Base-by-base conservation (phyloP, 2,329 filamentous ascomycete species). In the Monosporascus sp. region DNA sequence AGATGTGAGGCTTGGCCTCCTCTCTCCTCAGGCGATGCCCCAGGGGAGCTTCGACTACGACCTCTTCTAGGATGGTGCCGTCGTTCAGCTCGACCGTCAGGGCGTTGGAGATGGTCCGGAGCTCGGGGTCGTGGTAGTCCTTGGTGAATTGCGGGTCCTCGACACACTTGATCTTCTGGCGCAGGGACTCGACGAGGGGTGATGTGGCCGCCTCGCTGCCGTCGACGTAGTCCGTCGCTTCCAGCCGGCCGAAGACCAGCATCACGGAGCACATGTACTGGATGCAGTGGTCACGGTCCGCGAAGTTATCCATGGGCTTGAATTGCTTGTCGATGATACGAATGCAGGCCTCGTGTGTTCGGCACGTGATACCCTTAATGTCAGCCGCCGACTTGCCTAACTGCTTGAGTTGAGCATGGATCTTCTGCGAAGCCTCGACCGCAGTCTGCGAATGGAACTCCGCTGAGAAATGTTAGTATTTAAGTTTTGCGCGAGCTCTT, bases 261-360 rank as follows among this genome's bases (percentile, higher is more conserved):
- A 97, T 97, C 66, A 90, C 91, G 59, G 92, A 80, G 69, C 90
- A 89, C 94, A 99, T 99, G 84, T 99, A 99, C 79, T 97, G 94
- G 63, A 99, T 93, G 77, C 94, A 99, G 83, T 99, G 94, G 75
- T 99, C 94, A 68, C 94, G 91, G 77, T 99, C 94, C 68, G 94
- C 94, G 69, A 97, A 99, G 85, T 99, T 99, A 80, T 97, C 92
- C 90, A 99, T 96, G 64, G 92, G 86, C 83, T 97, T 97, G 83
- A 96, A 95, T 77, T 99, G 94, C 83, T 99, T 99, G 83, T 99
- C 94, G 67, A 99, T 99, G 76, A 99, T 99, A 67, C 94, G 91
- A 70, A 99, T 84, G 78, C 94, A 97, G 54, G 94, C 94, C 76
- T 99, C 94, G 78, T 99, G 94, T 8, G 94, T 99, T 65, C 94